These are phyloP conservation scores for Sugiyamaella neomexicana DNA, from an alignment of 1,139 yeast genomes.

Conservation along the genomic window DNA sequence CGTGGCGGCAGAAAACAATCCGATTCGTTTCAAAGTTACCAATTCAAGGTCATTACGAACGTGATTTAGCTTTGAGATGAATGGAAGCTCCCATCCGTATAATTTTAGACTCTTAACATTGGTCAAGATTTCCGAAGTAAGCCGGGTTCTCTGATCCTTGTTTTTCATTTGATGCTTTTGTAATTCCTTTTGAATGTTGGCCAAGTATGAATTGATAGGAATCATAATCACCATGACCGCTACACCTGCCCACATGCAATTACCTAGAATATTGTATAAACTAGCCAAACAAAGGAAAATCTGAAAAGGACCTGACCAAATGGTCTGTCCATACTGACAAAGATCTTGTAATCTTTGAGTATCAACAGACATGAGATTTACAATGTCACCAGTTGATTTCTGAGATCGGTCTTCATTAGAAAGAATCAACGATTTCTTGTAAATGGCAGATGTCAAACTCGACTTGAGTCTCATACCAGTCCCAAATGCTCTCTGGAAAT, in stretches of 20 bases:
- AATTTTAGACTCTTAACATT: constrained; percentile 89
- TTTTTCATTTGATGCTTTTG: constrained; percentile 75
- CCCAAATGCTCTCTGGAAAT: constrained; percentile 85
- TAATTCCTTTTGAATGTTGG: constrained; percentile 68
- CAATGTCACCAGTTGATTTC: constrained; percentile 94
- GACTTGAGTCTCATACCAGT: constrained; percentile 89
- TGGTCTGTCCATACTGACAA: constrained; percentile 78
- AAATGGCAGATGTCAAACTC: constrained; percentile 74
- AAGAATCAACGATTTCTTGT: constrained; percentile 73
- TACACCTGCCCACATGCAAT: constrained; percentile 98
- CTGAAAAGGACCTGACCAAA: constrained; percentile 98
- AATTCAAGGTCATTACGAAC: constrained; percentile 92
- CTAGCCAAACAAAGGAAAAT: constrained; percentile 75
- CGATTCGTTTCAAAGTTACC: constrained; percentile 72
- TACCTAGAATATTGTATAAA: constrained; percentile 74
- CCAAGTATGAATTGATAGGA: constrained; percentile 77
- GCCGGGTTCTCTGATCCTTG: constrained; percentile 67
- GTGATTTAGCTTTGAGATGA: constrained; percentile 64
- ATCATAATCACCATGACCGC: constrained; percentile 77
- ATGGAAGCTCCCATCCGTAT: constrained; percentile 94
- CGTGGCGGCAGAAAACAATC: constrained; percentile 70
- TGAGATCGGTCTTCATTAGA: constrained; percentile 81
- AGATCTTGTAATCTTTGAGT: constrained; percentile 91
- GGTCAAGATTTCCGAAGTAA: constrained; percentile 83
- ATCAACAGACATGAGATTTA: constrained; percentile 95